Evolutionary conservation across 352 stramenopile genomes (phyloP).

Genomic region (Phytopythium montanum): DNA sequence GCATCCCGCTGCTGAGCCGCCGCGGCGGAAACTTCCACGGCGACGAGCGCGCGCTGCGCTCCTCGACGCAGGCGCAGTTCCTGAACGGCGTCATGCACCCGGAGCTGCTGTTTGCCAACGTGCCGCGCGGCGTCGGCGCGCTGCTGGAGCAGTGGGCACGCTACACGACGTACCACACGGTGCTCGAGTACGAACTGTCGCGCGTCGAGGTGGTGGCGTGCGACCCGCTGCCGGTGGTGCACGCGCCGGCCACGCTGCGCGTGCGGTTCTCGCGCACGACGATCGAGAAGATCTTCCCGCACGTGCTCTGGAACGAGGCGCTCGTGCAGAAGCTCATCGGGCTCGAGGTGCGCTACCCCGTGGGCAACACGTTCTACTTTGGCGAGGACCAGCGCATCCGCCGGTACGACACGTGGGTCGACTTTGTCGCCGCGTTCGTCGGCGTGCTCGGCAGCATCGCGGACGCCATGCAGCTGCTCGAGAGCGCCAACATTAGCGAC

Average conservation of each 20-base stretch:
- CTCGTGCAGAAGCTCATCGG: constrained; percentile 67
- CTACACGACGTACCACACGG: constrained; percentile 57
- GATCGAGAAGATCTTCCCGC: constrained; percentile 66
- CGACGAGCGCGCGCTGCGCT: constrained; percentile 12
- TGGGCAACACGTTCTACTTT: constrained; percentile 65
- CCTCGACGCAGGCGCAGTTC: constrained; percentile 26
- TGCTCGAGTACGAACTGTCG: constrained; percentile 46
- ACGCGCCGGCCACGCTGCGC: constrained; percentile 37
- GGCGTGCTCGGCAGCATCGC: constrained; percentile 38
- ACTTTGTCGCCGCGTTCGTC: constrained; percentile 51
- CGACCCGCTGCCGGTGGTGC: constrained; percentile 37
- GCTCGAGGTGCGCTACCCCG: constrained; percentile 42
- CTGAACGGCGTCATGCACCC: constrained; percentile 41
- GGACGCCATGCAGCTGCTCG: constrained; percentile 41
- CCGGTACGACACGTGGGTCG: constrained; percentile 53
- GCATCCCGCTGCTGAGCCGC: constrained; percentile 29
- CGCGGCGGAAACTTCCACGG: constrained; percentile 12
- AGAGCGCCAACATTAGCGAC: constrained; percentile 47
- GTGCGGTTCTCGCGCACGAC: constrained; percentile 57
- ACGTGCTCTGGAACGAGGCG: constrained; percentile 55
- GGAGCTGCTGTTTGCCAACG: constrained; percentile 46
- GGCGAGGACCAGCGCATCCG: constrained; percentile 44
- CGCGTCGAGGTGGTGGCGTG: constrained; percentile 33
- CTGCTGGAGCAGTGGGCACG: constrained; percentile 61
- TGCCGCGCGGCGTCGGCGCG: constrained; percentile 30